Evolutionary conservation across 306 rosid species (phyloP).

Genomic region (Heteromeles arbutifolia): DNA sequence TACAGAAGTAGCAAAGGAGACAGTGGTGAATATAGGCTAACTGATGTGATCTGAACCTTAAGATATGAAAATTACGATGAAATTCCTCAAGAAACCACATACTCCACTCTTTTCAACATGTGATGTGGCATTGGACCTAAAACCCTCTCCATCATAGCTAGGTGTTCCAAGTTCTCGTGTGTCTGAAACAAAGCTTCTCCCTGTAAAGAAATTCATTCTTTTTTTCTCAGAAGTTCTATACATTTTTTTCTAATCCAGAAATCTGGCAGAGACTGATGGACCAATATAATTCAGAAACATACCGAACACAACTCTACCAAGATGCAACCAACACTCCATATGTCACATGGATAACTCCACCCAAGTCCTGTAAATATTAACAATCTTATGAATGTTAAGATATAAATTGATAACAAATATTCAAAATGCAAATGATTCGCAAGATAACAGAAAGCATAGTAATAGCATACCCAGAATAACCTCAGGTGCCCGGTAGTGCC

Average conservation of each 20-base stretch:
- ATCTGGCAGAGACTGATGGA: not conserved
- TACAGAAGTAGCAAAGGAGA: not conserved
- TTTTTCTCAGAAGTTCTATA: not conserved
- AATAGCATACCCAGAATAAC: slow-evolving; percentile 66
- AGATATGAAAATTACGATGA: not conserved
- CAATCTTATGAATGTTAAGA: not conserved
- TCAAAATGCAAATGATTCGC: not conserved
- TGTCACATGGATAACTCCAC: slow-evolving; percentile 80
- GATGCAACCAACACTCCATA: slow-evolving; percentile 89
- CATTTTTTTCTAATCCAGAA: not conserved
- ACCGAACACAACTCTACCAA: slow-evolving; percentile 78
- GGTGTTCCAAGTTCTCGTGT: slow-evolving; percentile 81
- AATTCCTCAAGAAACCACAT: slow-evolving; percentile 18
- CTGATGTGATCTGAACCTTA: not conserved
- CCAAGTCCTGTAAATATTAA: slow-evolving; percentile 52
- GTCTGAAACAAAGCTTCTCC: slow-evolving; percentile 88
- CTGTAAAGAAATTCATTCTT: slow-evolving; percentile 21
- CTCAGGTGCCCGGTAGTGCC: slow-evolving; percentile 90
- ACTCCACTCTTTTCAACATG: slow-evolving; percentile 70
- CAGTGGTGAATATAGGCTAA: not conserved
- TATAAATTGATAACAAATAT: not conserved
- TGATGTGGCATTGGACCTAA: slow-evolving; percentile 62
- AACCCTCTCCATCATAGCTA: slow-evolving; percentile 88
- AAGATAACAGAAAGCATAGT: not conserved
- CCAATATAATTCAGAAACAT: not conserved